Base-by-base conservation (phyloP, 2,329 filamentous ascomycete species). In the Clonostachys solani region DNA sequence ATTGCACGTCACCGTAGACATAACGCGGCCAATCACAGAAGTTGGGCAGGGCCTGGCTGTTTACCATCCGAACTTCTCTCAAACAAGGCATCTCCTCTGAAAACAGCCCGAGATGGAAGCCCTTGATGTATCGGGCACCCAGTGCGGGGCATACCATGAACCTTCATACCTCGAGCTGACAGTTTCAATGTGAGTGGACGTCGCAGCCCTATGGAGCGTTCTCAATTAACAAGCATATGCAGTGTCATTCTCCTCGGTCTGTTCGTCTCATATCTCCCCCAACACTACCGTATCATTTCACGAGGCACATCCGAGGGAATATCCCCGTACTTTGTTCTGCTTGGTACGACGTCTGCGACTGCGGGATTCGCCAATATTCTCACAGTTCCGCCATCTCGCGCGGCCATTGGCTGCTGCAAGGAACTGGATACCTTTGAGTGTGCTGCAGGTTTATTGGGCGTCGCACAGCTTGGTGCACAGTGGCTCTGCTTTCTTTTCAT, bases 301-400 rank as follows among this genome's bases (percentile, higher is more conserved):
- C 83, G 91, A 47, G 82, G 85, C 51, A 94, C 89, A 13, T 95
- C 92, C 18, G 92, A 95, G 65, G 94, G 94, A 52, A 92, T 99
- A 52, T 96, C 92, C 33, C 92, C 94, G 9, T 94, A 92, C 67
- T 99, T 96, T 62, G 84, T 99, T 53, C 80, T 97, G 3, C 82
- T 99, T n/a, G 94, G 94, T 50, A 89, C 88, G 23, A 92, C 92
- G 2, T 95, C 90, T 8, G 88, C 88, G 57, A 95, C 88, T 45
- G 89, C 87, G 43, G 87, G 89, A 23, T 90, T 99, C 59, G 89
- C 89, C 53, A 97, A 97, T 62, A 96, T 99, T 61, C 73, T 97
- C 46, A 86, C 89, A 1, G 80, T 96, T 13, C 88, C 89, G n/a
- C 81, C 84, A 49, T 96, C 89, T 48, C 81, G 89, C 34, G 78